These are phyloP conservation scores for Plenodomus tracheiphilus DNA, from an alignment of 2,329 filamentous ascomycete species.

Conservation along the genomic window DNA sequence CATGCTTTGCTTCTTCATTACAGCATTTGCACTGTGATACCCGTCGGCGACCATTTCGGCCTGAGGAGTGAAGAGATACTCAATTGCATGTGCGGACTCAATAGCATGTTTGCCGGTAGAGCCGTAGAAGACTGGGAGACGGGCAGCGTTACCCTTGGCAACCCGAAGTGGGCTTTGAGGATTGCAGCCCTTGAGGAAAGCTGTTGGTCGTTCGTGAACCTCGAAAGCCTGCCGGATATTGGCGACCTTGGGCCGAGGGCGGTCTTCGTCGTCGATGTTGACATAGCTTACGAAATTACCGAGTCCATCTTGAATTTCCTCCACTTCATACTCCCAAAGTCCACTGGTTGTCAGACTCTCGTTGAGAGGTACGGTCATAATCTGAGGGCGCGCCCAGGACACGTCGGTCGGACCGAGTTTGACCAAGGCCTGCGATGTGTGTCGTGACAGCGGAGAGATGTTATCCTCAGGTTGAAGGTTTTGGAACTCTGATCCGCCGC, in stretches of 20 bases:
- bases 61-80: slow-evolving; percentile 81
- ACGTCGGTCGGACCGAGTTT: slow-evolving; percentile 65
- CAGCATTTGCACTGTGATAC: slow-evolving; percentile 63
- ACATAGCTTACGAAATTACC: slow-evolving; percentile 83
- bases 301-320: slow-evolving; percentile 88
- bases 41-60: slow-evolving; percentile 69
- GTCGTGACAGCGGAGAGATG: slow-evolving; percentile 72
- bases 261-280: slow-evolving; percentile 65
- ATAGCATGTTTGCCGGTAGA: slow-evolving; percentile 61
- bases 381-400: slow-evolving; percentile 78
- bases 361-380: slow-evolving; percentile 80
- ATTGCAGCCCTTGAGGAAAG: slow-evolving; percentile 75
- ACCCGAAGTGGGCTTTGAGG: slow-evolving; percentile 80
- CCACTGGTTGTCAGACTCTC: slow-evolving; percentile 82
- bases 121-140: slow-evolving; percentile 72
- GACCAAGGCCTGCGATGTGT: slow-evolving; percentile 61
- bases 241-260: slow-evolving; percentile 60
- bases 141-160: slow-evolving; percentile 69
- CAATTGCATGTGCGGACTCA: slow-evolving; percentile 71
- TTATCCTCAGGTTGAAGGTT: slow-evolving; percentile 90
- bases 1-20: slow-evolving; percentile 62
- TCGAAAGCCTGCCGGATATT: slow-evolving; percentile 75
- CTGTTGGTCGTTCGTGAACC: slow-evolving; percentile 83
- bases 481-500: slow-evolving; percentile 80
- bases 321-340: slow-evolving; percentile 85